Conservation (phyloP, 2,329 filamentous ascomycete species). For the Corniculantispora saksenae region DNA sequence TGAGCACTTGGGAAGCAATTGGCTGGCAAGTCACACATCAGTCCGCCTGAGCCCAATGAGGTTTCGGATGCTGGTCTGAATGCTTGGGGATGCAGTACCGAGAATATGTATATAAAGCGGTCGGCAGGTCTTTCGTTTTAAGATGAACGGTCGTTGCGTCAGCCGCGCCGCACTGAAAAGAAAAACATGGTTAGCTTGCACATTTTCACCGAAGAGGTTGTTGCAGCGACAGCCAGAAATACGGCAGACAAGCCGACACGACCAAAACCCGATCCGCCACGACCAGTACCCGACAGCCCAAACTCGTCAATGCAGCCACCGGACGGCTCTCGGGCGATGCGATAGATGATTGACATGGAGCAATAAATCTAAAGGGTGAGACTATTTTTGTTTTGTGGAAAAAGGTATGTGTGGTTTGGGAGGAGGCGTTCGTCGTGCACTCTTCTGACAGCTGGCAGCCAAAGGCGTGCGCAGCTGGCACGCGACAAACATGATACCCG, state of each 20-base stretch:
- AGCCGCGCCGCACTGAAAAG: not conserved
- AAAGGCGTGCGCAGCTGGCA: not conserved
- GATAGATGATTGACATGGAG: not conserved
- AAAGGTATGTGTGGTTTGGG: not conserved
- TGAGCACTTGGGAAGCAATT: slow-evolving; percentile 1
- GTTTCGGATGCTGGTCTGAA: slow-evolving; percentile 6
- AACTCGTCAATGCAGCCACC: not conserved
- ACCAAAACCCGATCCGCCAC: slow-evolving; percentile 12
- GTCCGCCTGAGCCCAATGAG: not conserved
- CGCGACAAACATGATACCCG: not conserved
- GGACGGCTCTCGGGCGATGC: not conserved
- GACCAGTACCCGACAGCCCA: slow-evolving; percentile 5
- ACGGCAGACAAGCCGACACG: not conserved
- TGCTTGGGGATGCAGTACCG: not conserved
- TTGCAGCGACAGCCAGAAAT: not conserved
- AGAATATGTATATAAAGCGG: not conserved
- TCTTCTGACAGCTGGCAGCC: slow-evolving; percentile 10
- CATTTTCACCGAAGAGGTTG: not conserved
- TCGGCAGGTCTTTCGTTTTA: not conserved
- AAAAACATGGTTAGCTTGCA: not conserved
- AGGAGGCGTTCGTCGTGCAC: not conserved
- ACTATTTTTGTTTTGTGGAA: not conserved
- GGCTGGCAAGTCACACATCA: slow-evolving; percentile 4
- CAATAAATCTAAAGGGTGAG: too few relatives aligned
- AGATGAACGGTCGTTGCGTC: not conserved